phyloP scores from a whole-genome alignment of 352 stramenopile genomes.

The Elongisporangium prolatum region DNA sequence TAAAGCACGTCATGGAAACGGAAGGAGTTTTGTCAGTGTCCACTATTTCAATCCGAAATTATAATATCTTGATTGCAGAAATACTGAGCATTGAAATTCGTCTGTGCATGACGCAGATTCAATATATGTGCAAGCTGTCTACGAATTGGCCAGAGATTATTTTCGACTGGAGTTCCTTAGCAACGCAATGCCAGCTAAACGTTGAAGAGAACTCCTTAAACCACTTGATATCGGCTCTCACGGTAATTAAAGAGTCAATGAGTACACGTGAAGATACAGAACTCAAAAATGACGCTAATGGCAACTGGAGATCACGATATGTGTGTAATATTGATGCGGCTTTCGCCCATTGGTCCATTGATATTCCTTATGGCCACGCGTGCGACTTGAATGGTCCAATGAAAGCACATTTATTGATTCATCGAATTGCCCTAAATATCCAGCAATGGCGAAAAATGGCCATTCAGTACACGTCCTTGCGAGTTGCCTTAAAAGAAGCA shows the following conservation, averaged over 20 bases:
- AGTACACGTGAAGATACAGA: constrained; percentile 6
- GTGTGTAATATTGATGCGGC: constrained; percentile 44
- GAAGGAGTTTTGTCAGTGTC: background rate
- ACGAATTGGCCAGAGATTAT: constrained; percentile 9
- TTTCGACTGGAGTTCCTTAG: constrained; percentile 29
- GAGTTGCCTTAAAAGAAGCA: constrained; percentile 11
- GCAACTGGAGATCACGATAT: constrained; percentile 39
- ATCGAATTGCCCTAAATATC: constrained; percentile 37
- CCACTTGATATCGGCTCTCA: background rate
- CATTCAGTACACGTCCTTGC: constrained; percentile 26
- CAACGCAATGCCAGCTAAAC: constrained; percentile 12
- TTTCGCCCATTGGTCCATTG: constrained; percentile 27
- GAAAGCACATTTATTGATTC: constrained; percentile 20
- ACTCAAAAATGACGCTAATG: background rate
- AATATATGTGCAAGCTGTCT: background rate
- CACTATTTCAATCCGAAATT: background rate
- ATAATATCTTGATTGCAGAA: background rate
- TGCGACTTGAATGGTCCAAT: constrained; percentile 14
- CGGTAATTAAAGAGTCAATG: constrained; percentile 3
- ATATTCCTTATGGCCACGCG: constrained; percentile 27
- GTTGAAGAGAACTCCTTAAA: constrained; percentile 4
- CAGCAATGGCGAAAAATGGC: constrained; percentile 50
- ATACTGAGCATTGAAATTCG: background rate
- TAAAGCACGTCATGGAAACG: background rate
- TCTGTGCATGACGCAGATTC: background rate